Base-by-base conservation (phyloP, 78 protist genomes). In the Cavenderia fasciculata region DNA sequence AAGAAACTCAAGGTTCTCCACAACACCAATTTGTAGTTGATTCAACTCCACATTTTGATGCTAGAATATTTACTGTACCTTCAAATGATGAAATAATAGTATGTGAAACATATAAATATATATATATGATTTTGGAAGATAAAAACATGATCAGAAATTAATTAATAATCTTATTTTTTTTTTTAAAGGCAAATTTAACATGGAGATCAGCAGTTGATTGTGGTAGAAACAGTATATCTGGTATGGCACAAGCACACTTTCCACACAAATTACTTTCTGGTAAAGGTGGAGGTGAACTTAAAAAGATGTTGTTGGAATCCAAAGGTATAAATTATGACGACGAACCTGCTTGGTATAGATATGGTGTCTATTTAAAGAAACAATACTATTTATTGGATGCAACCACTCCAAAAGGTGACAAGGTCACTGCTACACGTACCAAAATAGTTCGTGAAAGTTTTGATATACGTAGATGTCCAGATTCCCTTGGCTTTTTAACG, bases 171-270 rank as follows among this genome's bases (percentile, higher is more conserved):
- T n/a, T n/a, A n/a, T n/a, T n/a, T n/a, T n/a, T n/a, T n/a, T n/a
- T n/a, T n/a, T n/a, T n/a, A n/a, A n/a, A n/a, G n/a, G n/a, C 56
- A 8, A 87, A 87, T 49, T 46, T 87, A 19, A 25, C 59, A 46
- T 87, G 93, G 93, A 87, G 93, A 77, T 74, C 79, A 57, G 33
- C 47, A 16, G 19, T 63, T 10, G 93, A 87, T 65, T 77, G 93
- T 27, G 51, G 29, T 33, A 72, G 93, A 65, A 87, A 87, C n/a
- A 36, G 61, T 6, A 29, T 87, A 16, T 19, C 59, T n/a, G 71
- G 75, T 23, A n/a, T 71, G 5, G 93, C 77, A 10, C 86, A 74
- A 36, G 70, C 86, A 19, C 46, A 87, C 57, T 87, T 87, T 31
- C 21, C 61, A 57, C 86, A 46, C 38, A 87, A 74, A 10, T 40